Conservation (phyloP, 2,329 filamentous ascomycete species). For the Diplocarpon rosae region DNA sequence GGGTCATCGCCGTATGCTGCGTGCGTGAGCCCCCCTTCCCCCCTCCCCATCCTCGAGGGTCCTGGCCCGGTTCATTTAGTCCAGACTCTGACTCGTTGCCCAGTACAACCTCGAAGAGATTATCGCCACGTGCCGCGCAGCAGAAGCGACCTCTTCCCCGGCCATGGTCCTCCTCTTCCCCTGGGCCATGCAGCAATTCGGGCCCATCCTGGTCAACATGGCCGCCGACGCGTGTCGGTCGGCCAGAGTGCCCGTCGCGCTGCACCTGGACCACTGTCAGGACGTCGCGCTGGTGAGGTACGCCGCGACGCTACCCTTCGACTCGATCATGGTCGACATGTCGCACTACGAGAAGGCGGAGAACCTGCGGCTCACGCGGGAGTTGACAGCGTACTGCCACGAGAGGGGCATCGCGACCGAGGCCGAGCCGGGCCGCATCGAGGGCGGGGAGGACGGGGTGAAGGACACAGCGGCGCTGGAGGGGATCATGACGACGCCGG, state of each 20-base stretch:
- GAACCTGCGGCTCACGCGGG: conserved; percentile 54
- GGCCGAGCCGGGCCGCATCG: conserved; percentile 60
- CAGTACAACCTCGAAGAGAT: conserved; percentile 62
- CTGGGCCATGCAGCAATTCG: conserved; percentile 54
- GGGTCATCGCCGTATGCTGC: conserved; percentile 30
- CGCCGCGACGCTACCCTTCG: conserved; percentile 49
- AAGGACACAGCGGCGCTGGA: conserved; percentile 53
- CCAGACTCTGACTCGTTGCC: no score
- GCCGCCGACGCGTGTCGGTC: conserved; percentile 41
- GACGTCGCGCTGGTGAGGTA: conserved; percentile 44
- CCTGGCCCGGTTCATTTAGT: no score
- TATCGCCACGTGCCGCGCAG: conserved; percentile 52
- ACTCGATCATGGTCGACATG: conserved; percentile 71
- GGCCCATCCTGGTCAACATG: conserved; percentile 40
- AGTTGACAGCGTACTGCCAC: conserved; percentile 39
- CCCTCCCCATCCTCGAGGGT: neutral
- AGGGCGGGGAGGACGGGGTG: conserved; percentile 66
- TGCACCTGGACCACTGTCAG: conserved; percentile 60
- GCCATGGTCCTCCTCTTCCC: conserved; percentile 62
- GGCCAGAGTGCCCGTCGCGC: conserved; percentile 46
- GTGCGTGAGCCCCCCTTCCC: conserved; percentile 1
- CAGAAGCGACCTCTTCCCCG: conserved; percentile 52
- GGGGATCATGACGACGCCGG: conserved; percentile 49
- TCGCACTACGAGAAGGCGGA: conserved; percentile 60
- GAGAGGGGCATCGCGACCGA: conserved; percentile 53